Conservation (phyloP, 345 rosid species). For the Streptanthus diversifolius region DNA sequence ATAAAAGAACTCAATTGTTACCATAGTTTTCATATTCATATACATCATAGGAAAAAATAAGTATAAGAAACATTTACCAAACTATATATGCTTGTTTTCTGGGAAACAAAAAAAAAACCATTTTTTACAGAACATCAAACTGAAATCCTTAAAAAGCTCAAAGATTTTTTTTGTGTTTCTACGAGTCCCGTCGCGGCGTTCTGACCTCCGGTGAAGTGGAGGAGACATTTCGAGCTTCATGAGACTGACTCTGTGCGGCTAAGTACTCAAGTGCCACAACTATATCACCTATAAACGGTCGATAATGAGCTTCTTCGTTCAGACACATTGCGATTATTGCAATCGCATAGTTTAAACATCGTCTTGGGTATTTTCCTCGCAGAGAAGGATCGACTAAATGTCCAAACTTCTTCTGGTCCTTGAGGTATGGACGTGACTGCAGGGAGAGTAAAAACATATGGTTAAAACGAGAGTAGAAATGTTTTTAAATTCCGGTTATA, state of each 20-base stretch:
- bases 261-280: slow-evolving; percentile 87
- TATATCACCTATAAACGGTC: slow-evolving; percentile 78
- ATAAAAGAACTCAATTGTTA: neutral
- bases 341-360: slow-evolving; percentile 83
- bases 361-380: slow-evolving; percentile 62
- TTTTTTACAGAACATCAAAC: slow-evolving; percentile 17
- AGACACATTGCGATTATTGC: slow-evolving; percentile 93
- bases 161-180: neutral
- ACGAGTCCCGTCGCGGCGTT: slow-evolving; percentile 21
- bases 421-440: slow-evolving; percentile 67
- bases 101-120: neutral
- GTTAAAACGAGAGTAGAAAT: neutral
- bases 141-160: slow-evolving; percentile 7
- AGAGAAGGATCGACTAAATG: slow-evolving; percentile 71
- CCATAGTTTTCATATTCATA: slow-evolving; percentile 4
- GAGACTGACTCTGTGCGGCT: slow-evolving; percentile 44
- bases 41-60: neutral
- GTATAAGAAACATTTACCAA: neutral
- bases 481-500: neutral
- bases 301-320: slow-evolving; percentile 82
- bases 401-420: slow-evolving; percentile 69
- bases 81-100: neutral
- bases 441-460: neutral
- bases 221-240: slow-evolving; percentile 20
- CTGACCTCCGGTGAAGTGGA: slow-evolving; percentile 26